A percentile compares a stretch with the other conserved stretches of the same genome.
phyloP scores from a whole-genome alignment of 768 basidiomycete species.

The Suillus bovinus region DNA sequence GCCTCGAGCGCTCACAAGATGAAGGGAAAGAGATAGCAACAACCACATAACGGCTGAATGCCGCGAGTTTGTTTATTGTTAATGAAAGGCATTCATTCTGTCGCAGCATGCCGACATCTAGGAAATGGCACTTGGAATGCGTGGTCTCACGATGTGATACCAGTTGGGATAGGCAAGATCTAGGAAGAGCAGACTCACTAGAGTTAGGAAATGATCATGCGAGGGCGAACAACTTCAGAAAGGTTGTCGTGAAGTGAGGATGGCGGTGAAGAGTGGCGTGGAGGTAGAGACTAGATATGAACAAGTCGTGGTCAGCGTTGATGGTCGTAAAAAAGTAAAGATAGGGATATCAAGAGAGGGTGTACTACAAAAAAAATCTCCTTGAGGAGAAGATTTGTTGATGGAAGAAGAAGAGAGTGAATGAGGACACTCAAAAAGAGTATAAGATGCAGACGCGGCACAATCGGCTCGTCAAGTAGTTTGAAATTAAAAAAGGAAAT shows the following conservation, averaged over 20 bases:
- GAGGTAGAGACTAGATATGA: conserved; percentile 30
- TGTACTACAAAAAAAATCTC: conserved; percentile 11
- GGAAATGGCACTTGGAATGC: conserved; percentile 1
- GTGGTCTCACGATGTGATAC: conserved; percentile 8
- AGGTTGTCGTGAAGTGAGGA: conserved; percentile 31
- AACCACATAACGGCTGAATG: neutral
- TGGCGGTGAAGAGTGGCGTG: conserved; percentile 31
- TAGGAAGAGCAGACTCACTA: conserved; percentile 33
- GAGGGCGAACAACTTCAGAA: conserved; percentile 44
- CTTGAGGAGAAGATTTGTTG: conserved; percentile 15
- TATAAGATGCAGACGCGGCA: conserved; percentile 32
- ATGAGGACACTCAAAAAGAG: conserved; percentile 25
- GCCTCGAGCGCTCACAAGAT: conserved; percentile 9
- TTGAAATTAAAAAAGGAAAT: conserved; percentile 16
- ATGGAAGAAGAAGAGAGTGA: conserved; percentile 22
- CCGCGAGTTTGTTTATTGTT: neutral
- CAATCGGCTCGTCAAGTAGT: conserved; percentile 18
- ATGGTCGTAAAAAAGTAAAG: conserved; percentile 33
- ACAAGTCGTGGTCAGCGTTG: conserved; percentile 41
- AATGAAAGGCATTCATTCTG: neutral
- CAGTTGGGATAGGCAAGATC: conserved; percentile 11
- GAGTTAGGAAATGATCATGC: conserved; percentile 41
- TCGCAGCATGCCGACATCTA: neutral
- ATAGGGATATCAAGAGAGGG: conserved; percentile 23
- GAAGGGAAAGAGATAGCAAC: neutral